Percentiles rank a stretch among this genome's conserved stretches.
Evolutionary conservation across 345 rosid species (phyloP).

Genomic region (Ailanthus altissimus): DNA sequence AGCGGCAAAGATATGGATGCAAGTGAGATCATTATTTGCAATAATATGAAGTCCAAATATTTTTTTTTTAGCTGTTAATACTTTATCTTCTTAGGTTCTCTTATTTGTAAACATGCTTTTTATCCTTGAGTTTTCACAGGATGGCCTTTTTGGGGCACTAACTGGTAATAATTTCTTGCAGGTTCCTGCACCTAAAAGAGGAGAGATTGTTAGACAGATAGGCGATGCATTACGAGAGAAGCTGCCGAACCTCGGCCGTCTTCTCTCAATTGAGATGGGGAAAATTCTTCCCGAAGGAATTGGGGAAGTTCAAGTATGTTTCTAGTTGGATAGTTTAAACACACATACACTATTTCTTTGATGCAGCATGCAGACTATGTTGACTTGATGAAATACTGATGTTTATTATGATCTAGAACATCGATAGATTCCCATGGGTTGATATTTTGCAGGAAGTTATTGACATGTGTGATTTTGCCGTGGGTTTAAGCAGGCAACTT

Average conservation of each 20-base stretch:
- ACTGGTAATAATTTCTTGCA: constrained; percentile 20
- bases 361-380: neutral
- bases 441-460: constrained; percentile 75
- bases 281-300: constrained; percentile 95
- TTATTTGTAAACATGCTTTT: neutral
- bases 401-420: neutral
- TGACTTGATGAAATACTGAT: neutral
- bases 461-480: constrained; percentile 98
- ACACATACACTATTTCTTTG: neutral
- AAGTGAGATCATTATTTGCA: constrained; percentile 36
- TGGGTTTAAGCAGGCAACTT: constrained; percentile 93
- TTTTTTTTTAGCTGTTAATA: neutral
- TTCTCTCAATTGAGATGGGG: constrained; percentile 97
- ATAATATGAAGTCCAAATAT: neutral
- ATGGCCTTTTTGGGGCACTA: neutral
- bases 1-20: constrained; percentile 89
- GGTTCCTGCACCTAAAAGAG: constrained; percentile 99
- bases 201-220: constrained; percentile 93
- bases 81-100: neutral
- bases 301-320: constrained; percentile 90
- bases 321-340: neutral
- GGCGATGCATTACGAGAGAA: constrained; percentile 88
- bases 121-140: neutral
- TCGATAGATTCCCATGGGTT: constrained; percentile 1
- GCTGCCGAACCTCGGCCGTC: constrained; percentile 78